phyloP scores from a whole-genome alignment of 768 basidiomycete genomes.

The Cystofilobasidium capitatum region DNA sequence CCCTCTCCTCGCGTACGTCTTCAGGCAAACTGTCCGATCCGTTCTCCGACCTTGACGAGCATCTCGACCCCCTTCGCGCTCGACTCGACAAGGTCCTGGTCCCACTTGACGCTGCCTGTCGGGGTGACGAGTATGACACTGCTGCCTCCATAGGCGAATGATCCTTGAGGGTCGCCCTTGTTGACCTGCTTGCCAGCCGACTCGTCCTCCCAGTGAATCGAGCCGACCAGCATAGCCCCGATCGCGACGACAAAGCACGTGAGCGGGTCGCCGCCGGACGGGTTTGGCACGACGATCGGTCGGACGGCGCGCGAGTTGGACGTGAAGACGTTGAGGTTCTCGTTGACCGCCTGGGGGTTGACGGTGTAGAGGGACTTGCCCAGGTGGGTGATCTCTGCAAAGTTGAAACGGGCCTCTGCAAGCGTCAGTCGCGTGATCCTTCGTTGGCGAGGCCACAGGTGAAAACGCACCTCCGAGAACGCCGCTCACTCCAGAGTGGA shows the following conservation, averaged over 20 bases:
- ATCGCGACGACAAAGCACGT: constrained; percentile 62
- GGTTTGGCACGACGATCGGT: constrained; percentile 39
- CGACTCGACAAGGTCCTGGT: constrained; percentile 53
- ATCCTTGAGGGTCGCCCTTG: constrained; percentile 47
- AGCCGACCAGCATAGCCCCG: constrained; percentile 72
- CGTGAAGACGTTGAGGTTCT: constrained; percentile 30
- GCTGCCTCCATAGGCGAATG: background rate
- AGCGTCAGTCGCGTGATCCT: background rate
- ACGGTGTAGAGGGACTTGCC: constrained; percentile 2
- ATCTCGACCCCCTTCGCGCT: constrained; percentile 56
- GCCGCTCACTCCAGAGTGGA: constrained; percentile 60
- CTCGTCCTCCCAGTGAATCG: constrained; percentile 54
- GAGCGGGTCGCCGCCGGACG: constrained; percentile 32
- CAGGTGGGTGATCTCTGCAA: background rate
- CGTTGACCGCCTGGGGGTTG: constrained; percentile 28
- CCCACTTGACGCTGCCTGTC: constrained; percentile 35
- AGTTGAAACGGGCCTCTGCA: background rate
- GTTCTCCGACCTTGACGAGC: constrained; percentile 51
- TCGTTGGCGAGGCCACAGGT: background rate
- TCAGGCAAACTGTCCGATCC: constrained; percentile 32
- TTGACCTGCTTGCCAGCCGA: constrained; percentile 37
- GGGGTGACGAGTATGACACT: constrained; percentile 8
- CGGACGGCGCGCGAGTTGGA: constrained; percentile 47
- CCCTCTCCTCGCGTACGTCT: background rate
- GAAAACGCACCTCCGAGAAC: constrained; percentile 43